Evolutionary conservation across 257 asterid species (phyloP), one percentile per base, ranked within the genome.

Genomic region (Lithospermum erythrorhizon): DNA sequence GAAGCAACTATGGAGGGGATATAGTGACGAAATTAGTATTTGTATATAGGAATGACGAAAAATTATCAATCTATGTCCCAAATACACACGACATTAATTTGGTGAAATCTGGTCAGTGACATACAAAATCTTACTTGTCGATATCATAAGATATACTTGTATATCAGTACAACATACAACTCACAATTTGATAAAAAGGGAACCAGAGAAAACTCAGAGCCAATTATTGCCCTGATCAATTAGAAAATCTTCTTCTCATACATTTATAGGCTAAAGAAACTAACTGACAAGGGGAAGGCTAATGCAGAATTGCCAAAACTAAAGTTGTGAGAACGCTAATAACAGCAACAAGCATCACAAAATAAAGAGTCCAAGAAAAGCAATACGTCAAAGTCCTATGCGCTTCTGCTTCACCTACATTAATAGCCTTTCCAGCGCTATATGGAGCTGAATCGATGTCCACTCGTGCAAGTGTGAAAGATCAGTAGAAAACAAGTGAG

Each of bases 401-500:
- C 49, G 5, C 49, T 37, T 37, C 20, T n/a, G n/a, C 32, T 29
- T n/a, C 49, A 11, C 67, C 63, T 49, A 62, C 57, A 24, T 60
- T 19, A 25, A 15, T 57, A 11, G 4, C 49, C 61, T 21, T 32
- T 16, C 6, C 47, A 56, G 53, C 61, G 48, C 49, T 20, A 32
- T 25, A 21, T 32, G 27, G 59, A 65, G 53, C 16, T 22, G 15
- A 5, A 49, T 16, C 21, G 25, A 27, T 54, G 45, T 51, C 18
- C 9, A 19, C 25, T 64, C 53, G 20, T 14, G 49, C 49, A 41
- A n/a, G n/a, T n/a, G 45, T 32, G 4, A 5, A 32, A 32, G 49
- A 41, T 41, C 16, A 41, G 49, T 41, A 41, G 49, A 41, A 11
- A 41, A 41, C 49, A 55, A 68, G 64, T 65, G 53, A n/a, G 57